phyloP scores from a whole-genome alignment of 2,329 filamentous ascomycete species.

The Chaetothyriales sp. region DNA sequence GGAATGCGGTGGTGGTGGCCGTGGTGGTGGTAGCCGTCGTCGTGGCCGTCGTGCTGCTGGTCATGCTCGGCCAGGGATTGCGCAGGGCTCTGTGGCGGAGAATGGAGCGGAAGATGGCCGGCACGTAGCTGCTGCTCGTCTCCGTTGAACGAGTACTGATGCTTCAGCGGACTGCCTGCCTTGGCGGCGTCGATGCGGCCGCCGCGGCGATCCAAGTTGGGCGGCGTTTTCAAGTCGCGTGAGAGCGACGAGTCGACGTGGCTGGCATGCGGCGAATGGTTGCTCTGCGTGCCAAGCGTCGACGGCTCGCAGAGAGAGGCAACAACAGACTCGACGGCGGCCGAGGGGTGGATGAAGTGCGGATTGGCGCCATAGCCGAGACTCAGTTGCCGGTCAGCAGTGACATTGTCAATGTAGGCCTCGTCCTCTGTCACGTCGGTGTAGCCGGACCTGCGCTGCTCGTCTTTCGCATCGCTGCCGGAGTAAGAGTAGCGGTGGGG shows the following conservation, averaged over 20 bases:
- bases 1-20: background rate
- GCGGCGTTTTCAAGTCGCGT: too few relatives aligned
- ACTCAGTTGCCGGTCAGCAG: slow-evolving; percentile 56
- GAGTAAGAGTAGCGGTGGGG: slow-evolving; percentile 6
- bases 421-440: slow-evolving; percentile 19
- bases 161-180: slow-evolving; percentile 34
- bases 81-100: slow-evolving; percentile 41
- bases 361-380: slow-evolving; percentile 59
- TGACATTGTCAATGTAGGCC: slow-evolving; percentile 43
- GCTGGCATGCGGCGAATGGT: slow-evolving; percentile 8
- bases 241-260: slow-evolving; percentile 9
- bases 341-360: slow-evolving; percentile 56
- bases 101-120: slow-evolving; percentile 27
- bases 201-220: too few relatives aligned
- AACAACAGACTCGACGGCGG: slow-evolving; percentile 75
- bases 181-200: slow-evolving; percentile 17
- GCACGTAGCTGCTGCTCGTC: slow-evolving; percentile 25
- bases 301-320: slow-evolving; percentile 82
- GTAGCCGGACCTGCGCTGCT: background rate
- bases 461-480: background rate
- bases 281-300: slow-evolving; percentile 43
- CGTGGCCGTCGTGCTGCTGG: too few relatives aligned
- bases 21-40: too few relatives aligned
- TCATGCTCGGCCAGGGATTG: slow-evolving; percentile 23
- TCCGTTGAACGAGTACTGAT: slow-evolving; percentile 24